Evolutionary conservation across 2,329 filamentous ascomycete species (phyloP).

Genomic region (Penicillium sp.): DNA sequence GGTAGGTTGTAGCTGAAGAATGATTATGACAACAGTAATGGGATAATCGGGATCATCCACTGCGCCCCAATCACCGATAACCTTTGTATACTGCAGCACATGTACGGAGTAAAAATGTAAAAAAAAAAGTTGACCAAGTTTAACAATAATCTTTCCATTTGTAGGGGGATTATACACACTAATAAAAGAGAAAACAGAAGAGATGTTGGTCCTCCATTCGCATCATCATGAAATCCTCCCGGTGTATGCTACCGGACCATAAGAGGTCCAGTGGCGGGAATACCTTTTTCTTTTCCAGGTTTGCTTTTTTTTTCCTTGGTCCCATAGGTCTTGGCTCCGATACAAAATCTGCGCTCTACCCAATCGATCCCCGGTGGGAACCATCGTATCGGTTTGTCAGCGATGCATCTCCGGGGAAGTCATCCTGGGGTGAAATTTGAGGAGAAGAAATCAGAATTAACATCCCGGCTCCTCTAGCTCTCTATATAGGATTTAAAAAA

Average conservation of each 20-base stretch:
- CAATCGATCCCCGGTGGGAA: background rate
- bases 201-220: background rate
- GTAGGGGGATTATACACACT: background rate
- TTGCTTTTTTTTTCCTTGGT: background rate
- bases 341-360: background rate
- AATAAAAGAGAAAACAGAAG: background rate
- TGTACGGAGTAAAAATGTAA: constrained; percentile 1
- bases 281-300: background rate
- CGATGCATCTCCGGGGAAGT: constrained; percentile 4
- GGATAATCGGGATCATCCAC: constrained; percentile 18
- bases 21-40: constrained; percentile 28
- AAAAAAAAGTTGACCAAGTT: background rate
- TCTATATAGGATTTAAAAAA: background rate
- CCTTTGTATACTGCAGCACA: background rate
- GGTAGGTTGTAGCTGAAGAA: background rate
- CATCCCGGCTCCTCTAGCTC: background rate
- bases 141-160: background rate
- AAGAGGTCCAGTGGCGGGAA: background rate
- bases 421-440: background rate
- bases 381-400: background rate
- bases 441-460: background rate
- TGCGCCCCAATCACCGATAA: constrained; percentile 4
- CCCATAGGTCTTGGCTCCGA: background rate
- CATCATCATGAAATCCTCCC: constrained; percentile 10
- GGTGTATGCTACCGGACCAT: background rate